Percentiles rank a stretch among this genome's conserved stretches.
Evolutionary conservation across 345 rosid species (phyloP).

Genomic region (Euphorbia peplus): DNA sequence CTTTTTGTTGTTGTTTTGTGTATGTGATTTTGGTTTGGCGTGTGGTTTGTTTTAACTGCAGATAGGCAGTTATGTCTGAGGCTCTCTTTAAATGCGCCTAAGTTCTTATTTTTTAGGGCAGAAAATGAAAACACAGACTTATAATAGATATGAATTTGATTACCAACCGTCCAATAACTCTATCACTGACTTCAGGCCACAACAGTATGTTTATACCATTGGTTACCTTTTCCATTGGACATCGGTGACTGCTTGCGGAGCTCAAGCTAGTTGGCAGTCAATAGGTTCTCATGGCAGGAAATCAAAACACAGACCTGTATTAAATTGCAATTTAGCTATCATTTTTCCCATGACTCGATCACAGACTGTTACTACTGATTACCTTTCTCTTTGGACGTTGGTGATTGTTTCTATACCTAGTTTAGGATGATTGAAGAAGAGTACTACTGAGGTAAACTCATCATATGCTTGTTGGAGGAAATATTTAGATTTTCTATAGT

Average conservation of each 20-base stretch:
- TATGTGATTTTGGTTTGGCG: not conserved
- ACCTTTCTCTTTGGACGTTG: not conserved
- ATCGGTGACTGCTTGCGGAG: too few species aligned
- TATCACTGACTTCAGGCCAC: too few species aligned
- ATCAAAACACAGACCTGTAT: not conserved
- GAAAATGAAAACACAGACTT: too few species aligned
- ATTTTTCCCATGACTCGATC: not conserved
- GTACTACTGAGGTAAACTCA: not conserved
- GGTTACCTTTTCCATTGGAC: too few species aligned
- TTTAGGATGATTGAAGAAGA: too few species aligned
- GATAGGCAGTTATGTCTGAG: too few species aligned
- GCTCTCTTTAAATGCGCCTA: not conserved
- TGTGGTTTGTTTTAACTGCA: not conserved
- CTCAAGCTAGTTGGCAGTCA: not conserved
- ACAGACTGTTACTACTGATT: not conserved
- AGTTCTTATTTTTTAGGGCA: too few species aligned
- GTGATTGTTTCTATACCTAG: not conserved
- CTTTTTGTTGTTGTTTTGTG: not conserved
- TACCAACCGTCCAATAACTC: too few species aligned
- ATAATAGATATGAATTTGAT: too few species aligned
- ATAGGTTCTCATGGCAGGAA: not conserved
- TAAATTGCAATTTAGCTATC: not conserved
- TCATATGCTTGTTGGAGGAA: not conserved
- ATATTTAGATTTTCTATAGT: not conserved
- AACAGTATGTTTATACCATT: too few species aligned